Evolutionary conservation across 352 stramenopile species (phyloP), one percentile per base, ranked within the genome.

Genomic region (Phytophthora hibernalis): DNA sequence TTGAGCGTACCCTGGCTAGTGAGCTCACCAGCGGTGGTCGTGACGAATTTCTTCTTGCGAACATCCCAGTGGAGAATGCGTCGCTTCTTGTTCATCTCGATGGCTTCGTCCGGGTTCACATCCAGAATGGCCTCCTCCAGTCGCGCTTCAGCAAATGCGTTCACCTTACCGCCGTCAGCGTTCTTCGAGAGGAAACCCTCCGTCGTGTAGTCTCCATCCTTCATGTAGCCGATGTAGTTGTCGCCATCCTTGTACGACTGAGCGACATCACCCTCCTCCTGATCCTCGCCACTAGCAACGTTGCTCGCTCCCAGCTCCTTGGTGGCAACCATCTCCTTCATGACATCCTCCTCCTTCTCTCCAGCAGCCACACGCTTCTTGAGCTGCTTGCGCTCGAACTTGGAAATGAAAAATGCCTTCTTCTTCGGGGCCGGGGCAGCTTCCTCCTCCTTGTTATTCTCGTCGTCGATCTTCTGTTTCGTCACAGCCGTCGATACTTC

Each of bases 51-150:
- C 74, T 98, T 98, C 80, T 99, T 99, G 54, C 97, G 96, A 45
- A 95, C 96, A 79, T 99, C 98, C 98, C 98, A 99, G 77, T 98
- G 92, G 73, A 99, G 87, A 76, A 99, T 97, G 21, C 96, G 85
- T n/a, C 98, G 92, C 72, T 98, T 98, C 74, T 98, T 98, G 62
- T 98, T 97, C 78, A 99, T 90, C 61, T 98, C 93, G 28, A 97
- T 87, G n/a, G 97, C 97, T 61, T 99, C 97, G 62, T 99, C 98
- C 12, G 97, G 97, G 60, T 98, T 98, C 67, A 99, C 94, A 68
- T 99, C 98, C 28, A 99, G 68, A 68, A 99, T 97, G 11, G 96
- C 96, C 59, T 99, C 95, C 74, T 99, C 95, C 43, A 99, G 75
- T 21, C 96, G 77, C 24, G 87, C 85, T 56, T 95, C 82, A 18